phyloP scores from a whole-genome alignment of 441 rosid species.

The Populus tomentosa region DNA sequence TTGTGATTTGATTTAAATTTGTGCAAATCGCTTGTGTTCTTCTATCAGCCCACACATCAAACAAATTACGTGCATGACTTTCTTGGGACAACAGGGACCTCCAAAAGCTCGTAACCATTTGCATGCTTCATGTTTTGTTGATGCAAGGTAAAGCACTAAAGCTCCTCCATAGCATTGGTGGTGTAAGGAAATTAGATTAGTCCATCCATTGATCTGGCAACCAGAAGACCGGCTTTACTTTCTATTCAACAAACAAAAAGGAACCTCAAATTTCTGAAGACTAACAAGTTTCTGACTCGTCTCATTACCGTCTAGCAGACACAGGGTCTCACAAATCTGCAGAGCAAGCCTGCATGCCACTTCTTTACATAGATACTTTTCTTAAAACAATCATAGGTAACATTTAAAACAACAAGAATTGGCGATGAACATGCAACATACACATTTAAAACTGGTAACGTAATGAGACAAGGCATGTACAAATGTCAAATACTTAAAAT shows the following conservation, averaged over 20 bases:
- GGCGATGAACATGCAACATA: not conserved
- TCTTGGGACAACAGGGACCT: not conserved
- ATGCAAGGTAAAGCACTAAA: not conserved
- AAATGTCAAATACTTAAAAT: not conserved
- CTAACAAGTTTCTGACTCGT: not conserved
- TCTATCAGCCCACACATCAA: not conserved
- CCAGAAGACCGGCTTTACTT: not conserved
- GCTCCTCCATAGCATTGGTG: not conserved
- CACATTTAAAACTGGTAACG: not conserved
- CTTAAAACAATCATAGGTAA: not conserved
- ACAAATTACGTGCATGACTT: not conserved
- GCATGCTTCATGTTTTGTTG: not conserved
- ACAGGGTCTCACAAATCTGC: no score
- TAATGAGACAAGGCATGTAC: not conserved
- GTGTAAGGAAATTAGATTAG: not conserved
- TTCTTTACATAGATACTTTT: not conserved
- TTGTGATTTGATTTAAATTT: not conserved
- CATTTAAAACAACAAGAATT: not conserved
- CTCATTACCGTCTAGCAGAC: not conserved
- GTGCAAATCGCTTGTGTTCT: not conserved
- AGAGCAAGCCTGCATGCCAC: not conserved
- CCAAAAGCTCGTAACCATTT: not conserved
- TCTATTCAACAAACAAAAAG: not conserved
- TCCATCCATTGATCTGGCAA: not conserved
- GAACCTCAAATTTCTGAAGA: not conserved